Evolutionary conservation across 2,329 filamentous ascomycete genomes (phyloP).

Genomic region (Raffaelea arxii): DNA sequence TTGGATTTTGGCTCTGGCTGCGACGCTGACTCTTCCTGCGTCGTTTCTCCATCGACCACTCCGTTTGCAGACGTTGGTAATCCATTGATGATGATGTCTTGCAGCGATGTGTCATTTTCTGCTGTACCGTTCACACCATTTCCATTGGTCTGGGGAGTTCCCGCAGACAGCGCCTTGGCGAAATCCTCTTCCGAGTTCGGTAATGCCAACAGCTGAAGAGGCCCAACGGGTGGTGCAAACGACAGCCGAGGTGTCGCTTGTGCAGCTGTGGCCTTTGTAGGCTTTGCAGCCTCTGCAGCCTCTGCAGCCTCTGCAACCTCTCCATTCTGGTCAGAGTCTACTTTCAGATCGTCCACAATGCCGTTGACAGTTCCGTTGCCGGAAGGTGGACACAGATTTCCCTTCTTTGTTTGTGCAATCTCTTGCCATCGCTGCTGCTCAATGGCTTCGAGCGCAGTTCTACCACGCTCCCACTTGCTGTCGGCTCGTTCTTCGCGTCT

Average conservation of each 20-base stretch:
- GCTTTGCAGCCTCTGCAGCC: no score
- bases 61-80: no score
- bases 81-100: slow-evolving; percentile 1
- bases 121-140: not conserved
- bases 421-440: slow-evolving; percentile 53
- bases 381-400: no score
- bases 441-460: slow-evolving; percentile 74
- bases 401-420: no score
- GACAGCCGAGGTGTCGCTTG: not conserved
- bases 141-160: not conserved
- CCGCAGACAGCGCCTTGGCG: not conserved
- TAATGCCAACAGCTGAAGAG: slow-evolving; percentile 38
- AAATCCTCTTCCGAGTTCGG: slow-evolving; percentile 44
- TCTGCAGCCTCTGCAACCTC: no score
- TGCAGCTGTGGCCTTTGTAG: no score
- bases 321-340: no score
- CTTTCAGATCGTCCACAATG: no score
- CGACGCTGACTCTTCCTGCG: not conserved
- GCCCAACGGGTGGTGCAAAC: slow-evolving; percentile 30
- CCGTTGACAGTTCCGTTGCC: no score
- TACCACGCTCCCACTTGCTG: slow-evolving; percentile 87
- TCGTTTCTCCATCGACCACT: not conserved
- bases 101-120: not conserved
- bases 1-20: not conserved
- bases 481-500: slow-evolving; percentile 72